A percentile compares a stretch with the other conserved stretches of the same genome.
phyloP scores from a whole-genome alignment of 106 monocot genomes.

The Dioscorea alata region DNA sequence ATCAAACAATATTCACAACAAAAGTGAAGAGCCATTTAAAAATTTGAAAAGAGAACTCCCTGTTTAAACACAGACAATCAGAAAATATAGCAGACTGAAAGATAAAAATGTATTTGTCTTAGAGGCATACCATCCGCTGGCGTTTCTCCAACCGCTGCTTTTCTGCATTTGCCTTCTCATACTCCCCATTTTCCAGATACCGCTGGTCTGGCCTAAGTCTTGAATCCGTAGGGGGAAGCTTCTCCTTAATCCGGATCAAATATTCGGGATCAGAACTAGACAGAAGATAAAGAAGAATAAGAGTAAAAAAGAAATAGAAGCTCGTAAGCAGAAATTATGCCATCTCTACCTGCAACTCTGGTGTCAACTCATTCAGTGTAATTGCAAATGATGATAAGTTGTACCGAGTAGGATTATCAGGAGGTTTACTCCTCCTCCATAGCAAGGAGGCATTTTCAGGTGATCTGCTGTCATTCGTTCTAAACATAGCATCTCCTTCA shows the following conservation, averaged over 20 bases:
- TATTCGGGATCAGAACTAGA: slow-evolving; percentile 13
- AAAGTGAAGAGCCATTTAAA: too few species aligned
- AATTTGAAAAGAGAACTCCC: too few species aligned
- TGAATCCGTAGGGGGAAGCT: slow-evolving; percentile 78
- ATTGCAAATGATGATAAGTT: slow-evolving; percentile 69
- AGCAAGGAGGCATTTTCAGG: slow-evolving; percentile 33
- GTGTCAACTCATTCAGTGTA: slow-evolving; percentile 66
- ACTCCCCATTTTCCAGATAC: slow-evolving; percentile 74
- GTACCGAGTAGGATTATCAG: slow-evolving; percentile 54
- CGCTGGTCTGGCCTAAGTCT: slow-evolving; percentile 76
- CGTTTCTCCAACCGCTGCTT: slow-evolving; percentile 72
- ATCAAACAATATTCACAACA: too few species aligned
- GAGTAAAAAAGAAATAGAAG: not conserved
- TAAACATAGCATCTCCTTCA: slow-evolving; percentile 13
- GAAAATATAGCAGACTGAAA: too few species aligned
- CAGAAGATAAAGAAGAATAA: slow-evolving; percentile 5
- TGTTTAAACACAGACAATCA: too few species aligned
- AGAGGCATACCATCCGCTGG: slow-evolving; percentile 58
- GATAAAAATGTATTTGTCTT: too few species aligned
- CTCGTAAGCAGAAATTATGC: not conserved
- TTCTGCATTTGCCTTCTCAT: slow-evolving; percentile 74
- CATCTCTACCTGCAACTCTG: slow-evolving; percentile 48
- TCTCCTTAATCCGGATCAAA: slow-evolving; percentile 45
- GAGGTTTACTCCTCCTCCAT: slow-evolving; percentile 56
- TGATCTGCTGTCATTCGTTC: slow-evolving; percentile 8